Evolutionary conservation across 2,329 filamentous ascomycete species (phyloP).

Genomic region (Aspergillus pseudoviridinutans): DNA sequence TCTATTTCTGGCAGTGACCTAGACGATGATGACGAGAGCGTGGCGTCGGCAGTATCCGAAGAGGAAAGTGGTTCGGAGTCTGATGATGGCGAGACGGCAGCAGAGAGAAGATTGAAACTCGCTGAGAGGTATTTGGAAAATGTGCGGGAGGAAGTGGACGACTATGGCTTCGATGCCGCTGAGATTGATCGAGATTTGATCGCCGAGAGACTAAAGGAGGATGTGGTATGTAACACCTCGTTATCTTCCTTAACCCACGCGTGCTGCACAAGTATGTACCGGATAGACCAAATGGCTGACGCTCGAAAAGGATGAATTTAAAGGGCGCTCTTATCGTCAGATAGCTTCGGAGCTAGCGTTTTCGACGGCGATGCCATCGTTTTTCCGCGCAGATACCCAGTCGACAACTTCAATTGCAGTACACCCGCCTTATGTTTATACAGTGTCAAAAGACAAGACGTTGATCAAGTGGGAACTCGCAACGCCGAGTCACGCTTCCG

Average conservation of each 20-base stretch:
- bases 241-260: not conserved
- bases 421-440: slow-evolving; percentile 78
- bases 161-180: slow-evolving; percentile 85
- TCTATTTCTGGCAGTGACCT: slow-evolving; percentile 84
- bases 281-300: slow-evolving; percentile 10
- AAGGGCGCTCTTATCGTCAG: slow-evolving; percentile 81
- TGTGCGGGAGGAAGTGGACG: slow-evolving; percentile 76
- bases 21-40: slow-evolving; percentile 59
- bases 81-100: slow-evolving; percentile 76
- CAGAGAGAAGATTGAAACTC: slow-evolving; percentile 78
- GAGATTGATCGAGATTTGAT: slow-evolving; percentile 92
- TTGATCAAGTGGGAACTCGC: slow-evolving; percentile 88
- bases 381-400: slow-evolving; percentile 75
- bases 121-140: slow-evolving; percentile 93
- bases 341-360: slow-evolving; percentile 73
- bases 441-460: slow-evolving; percentile 77
- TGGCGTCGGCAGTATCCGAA: slow-evolving; percentile 45
- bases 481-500: slow-evolving; percentile 29
- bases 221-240: slow-evolving; percentile 55
- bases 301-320: slow-evolving; percentile 64
- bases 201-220: slow-evolving; percentile 83
- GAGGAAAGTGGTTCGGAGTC: slow-evolving; percentile 62
- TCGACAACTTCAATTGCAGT: slow-evolving; percentile 76
- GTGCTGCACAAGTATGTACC: not conserved
- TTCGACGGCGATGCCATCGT: slow-evolving; percentile 60